Percentiles rank a stretch among this genome's conserved stretches.
These are phyloP conservation scores for Fragosphaeria purpurea DNA, from an alignment of 2,329 filamentous ascomycete species.

Conservation along the genomic window DNA sequence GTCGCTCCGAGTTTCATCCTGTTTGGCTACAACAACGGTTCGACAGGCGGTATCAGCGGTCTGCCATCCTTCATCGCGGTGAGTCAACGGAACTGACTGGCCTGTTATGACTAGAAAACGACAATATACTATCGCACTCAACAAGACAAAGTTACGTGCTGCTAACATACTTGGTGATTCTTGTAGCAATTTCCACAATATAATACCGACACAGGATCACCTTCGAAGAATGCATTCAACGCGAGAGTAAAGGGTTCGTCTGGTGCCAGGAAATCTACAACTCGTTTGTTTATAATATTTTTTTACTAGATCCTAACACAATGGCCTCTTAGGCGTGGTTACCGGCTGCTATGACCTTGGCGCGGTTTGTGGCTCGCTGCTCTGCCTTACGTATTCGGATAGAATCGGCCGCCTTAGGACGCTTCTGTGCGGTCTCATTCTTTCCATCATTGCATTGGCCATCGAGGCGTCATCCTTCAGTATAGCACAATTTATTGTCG, in stretches of 20 bases:
- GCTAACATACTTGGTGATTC: no score
- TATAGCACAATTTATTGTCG: slow-evolving; percentile 39
- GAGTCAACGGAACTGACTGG: background rate
- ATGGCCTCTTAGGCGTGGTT: background rate
- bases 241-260: background rate
- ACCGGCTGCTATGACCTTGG: slow-evolving; percentile 4
- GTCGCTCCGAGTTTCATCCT: slow-evolving; percentile 1
- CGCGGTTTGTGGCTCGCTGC: background rate
- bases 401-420: slow-evolving; percentile 1
- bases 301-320: background rate
- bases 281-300: background rate
- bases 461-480: slow-evolving; percentile 36
- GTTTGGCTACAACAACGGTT: slow-evolving; percentile 4
- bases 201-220: background rate
- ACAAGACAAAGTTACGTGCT: no score
- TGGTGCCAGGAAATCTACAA: no score
- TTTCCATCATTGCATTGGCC: slow-evolving; percentile 37
- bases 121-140: no score
- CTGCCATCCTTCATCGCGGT: background rate
- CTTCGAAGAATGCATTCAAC: background rate
- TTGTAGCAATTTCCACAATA: slow-evolving; percentile 2
- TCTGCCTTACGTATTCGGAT: background rate
- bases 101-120: no score
- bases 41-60: slow-evolving; percentile 1
- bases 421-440: background rate